A percentile compares a stretch with the other conserved stretches of the same genome.
These are phyloP conservation scores for Yarrowia divulgata DNA, from an alignment of 805 yeast species.

Conservation along the genomic window DNA sequence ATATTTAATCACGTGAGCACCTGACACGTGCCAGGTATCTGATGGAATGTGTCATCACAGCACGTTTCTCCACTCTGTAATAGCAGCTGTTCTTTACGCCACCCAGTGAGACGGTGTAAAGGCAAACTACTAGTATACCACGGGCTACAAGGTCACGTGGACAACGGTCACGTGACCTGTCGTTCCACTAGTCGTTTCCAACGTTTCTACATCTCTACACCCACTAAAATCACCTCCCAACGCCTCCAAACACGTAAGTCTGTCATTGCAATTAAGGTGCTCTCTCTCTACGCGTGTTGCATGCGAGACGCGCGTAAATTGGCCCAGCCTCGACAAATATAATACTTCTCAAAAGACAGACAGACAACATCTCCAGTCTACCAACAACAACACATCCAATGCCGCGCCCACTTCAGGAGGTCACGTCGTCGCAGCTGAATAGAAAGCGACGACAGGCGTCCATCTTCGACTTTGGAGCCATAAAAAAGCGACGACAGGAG, in stretches of 20 bases:
- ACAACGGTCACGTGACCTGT: too few relatives aligned
- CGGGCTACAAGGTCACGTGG: too few relatives aligned
- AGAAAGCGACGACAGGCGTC: conserved; percentile 6
- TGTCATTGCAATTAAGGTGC: neutral
- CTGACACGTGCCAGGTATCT: too few relatives aligned
- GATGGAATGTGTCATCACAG: too few relatives aligned
- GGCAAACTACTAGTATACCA: too few relatives aligned
- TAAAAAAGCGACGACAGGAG: conserved; percentile 11
- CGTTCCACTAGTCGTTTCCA: too few relatives aligned
- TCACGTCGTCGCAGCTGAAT: conserved; percentile 23
- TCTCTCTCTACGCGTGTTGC: conserved; percentile 1
- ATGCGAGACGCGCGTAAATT: conserved; percentile 36
- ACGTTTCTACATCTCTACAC: too few relatives aligned
- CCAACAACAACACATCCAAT: neutral
- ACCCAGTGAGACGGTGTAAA: too few relatives aligned
- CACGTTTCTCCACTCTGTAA: too few relatives aligned
- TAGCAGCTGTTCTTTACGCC: too few relatives aligned
- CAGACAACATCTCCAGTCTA: neutral
- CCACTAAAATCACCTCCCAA: neutral
- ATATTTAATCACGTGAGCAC: too few relatives aligned
- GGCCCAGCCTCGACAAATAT: neutral
- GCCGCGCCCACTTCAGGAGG: conserved; percentile 12
- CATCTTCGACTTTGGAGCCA: conserved; percentile 23
- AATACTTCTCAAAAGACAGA: neutral
- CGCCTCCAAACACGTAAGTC: conserved; percentile 1